Evolutionary conservation across 306 rosid species (phyloP), one percentile per base, ranked within the genome.

Genomic region (Delonix regia): DNA sequence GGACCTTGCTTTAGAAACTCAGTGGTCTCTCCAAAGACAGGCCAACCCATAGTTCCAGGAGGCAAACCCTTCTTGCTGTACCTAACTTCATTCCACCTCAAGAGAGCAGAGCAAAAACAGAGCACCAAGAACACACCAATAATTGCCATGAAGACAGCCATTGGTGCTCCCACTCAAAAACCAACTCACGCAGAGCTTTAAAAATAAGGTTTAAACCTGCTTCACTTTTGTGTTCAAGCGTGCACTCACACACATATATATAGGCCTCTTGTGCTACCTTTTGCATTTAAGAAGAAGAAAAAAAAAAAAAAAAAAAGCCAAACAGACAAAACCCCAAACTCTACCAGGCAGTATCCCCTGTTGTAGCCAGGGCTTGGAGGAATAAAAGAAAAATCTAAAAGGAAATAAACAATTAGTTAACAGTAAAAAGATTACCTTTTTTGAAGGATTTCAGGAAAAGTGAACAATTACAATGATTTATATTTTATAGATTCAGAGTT

Each of bases 11-110:
- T 96, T 9, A 96, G 98, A 80, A 96, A 96, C 90, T 96, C 99
- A 14, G 96, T 91, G 6, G 99, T 96, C 33, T 96, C 99, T 0
- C 99, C 99, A 75, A 96, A 91, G 30, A 96, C 55, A 59, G 99
- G 99, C 99, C 99, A 96, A 4, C 99, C 99, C 99, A 96, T 96
- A 84, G 99, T 96, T 44, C 99, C 99, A 5, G 91, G 99, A 34
- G 99, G 99, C 47, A 96, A 83, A 33, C 91, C 97, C 79, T 96
- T 96, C 85, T 90, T 90, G 71, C 89, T 87, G 82, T 88, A 93
- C 65, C 87, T 86, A 48, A 93, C 80, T 44, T 90, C 94, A 79
- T 96, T 96, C 99, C 98, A 96, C 63, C 92, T 85, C 57, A 96
- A 77, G 74, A 93, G 82, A 78, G 92, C 97, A 86, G 99, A 90